Evolutionary conservation across 768 basidiomycete species (phyloP).

Genomic region (Epithele typhae): DNA sequence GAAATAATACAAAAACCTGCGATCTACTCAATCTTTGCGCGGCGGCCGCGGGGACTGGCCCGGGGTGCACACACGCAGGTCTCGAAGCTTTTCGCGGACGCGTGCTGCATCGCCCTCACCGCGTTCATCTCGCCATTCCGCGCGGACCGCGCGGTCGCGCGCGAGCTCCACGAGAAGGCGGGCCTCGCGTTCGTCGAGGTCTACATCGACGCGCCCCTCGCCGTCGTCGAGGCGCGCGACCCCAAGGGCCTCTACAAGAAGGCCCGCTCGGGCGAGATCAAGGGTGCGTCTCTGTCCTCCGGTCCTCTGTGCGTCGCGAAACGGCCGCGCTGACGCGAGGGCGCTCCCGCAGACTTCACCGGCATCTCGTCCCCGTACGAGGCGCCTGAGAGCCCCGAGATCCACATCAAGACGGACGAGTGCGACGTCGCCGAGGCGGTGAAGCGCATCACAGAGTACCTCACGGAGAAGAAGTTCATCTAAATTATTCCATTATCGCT

Average conservation of each 20-base stretch:
- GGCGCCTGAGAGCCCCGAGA: slow-evolving; percentile 76
- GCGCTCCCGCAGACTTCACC: slow-evolving; percentile 90
- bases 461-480: slow-evolving; percentile 61
- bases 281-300: slow-evolving; percentile 49
- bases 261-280: slow-evolving; percentile 92
- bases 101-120: slow-evolving; percentile 81
- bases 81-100: slow-evolving; percentile 88
- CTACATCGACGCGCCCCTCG: slow-evolving; percentile 88
- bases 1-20: too few relatives aligned
- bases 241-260: slow-evolving; percentile 98
- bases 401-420: slow-evolving; percentile 89
- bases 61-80: slow-evolving; percentile 59
- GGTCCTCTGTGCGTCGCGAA: not conserved
- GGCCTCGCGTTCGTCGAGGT: slow-evolving; percentile 88
- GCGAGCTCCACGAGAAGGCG: slow-evolving; percentile 72
- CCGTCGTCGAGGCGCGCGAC: slow-evolving; percentile 86
- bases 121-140: slow-evolving; percentile 99
- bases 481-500: slow-evolving; percentile 11
- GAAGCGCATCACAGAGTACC: slow-evolving; percentile 72
- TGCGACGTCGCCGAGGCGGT: slow-evolving; percentile 76
- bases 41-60: too few relatives aligned
- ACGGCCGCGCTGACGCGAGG: not conserved
- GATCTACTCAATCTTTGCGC: too few relatives aligned
- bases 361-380: slow-evolving; percentile 98
- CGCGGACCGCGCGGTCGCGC: slow-evolving; percentile 77